Conservation (phyloP, 2,329 filamentous ascomycete genomes). For the Harringtonia aguacate region DNA sequence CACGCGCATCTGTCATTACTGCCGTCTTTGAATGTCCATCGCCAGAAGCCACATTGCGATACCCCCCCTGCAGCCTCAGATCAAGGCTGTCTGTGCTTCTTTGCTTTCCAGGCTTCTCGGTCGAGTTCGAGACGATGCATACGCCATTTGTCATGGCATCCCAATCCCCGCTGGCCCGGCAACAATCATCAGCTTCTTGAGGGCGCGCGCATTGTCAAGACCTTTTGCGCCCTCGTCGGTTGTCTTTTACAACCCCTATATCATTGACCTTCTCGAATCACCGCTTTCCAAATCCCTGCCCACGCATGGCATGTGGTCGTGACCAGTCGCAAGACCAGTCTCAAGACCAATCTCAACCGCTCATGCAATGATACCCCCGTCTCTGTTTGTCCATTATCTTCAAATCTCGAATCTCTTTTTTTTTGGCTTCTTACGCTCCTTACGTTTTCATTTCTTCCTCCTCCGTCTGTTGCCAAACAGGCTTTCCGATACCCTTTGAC, state of each 20-base stretch:
- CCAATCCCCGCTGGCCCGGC: background rate
- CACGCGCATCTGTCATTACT: background rate
- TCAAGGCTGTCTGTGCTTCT: background rate
- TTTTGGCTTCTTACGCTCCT: background rate
- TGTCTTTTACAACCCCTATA: too few relatives aligned
- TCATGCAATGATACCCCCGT: too few relatives aligned
- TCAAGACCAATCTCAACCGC: too few relatives aligned
- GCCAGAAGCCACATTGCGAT: background rate
- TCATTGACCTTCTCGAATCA: too few relatives aligned
- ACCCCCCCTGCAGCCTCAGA: background rate
- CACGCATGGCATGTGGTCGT: too few relatives aligned
- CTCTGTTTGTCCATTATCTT: background rate
- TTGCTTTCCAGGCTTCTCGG: background rate
- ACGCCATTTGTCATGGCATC: too few relatives aligned
- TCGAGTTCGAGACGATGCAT: background rate
- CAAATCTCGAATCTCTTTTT: background rate
- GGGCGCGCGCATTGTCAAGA: background rate
- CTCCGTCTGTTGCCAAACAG: background rate
- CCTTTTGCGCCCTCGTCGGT: too few relatives aligned
- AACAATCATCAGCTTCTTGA: background rate
- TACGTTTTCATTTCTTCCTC: background rate
- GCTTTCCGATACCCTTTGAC: slow-evolving; percentile 10
- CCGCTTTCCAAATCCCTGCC: too few relatives aligned
- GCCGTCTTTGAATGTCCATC: background rate
- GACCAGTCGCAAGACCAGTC: too few relatives aligned